phyloP scores from a whole-genome alignment of 768 basidiomycete species.

The Hericium coralloides region DNA sequence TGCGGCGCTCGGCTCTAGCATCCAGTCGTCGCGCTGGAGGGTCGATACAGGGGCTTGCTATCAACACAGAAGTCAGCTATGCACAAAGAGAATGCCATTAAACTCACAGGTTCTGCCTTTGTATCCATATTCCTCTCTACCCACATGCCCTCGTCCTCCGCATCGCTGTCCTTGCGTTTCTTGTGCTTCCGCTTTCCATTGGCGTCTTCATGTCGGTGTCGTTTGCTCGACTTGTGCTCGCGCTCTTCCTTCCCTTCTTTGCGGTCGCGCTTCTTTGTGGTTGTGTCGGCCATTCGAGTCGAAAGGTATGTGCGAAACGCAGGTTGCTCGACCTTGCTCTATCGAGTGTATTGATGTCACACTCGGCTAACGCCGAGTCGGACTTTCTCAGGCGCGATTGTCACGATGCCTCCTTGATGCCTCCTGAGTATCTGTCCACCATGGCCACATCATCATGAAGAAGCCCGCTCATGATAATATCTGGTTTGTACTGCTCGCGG shows the following conservation, averaged over 20 bases:
- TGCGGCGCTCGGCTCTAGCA: conserved; percentile 42
- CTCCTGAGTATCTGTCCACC: no score
- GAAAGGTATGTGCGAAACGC: no score
- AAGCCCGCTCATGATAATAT: no score
- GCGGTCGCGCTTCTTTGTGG: neutral
- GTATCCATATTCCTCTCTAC: conserved; percentile 80
- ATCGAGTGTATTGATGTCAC: no score
- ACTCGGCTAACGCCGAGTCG: no score
- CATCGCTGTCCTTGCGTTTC: conserved; percentile 43
- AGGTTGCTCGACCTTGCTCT: no score
- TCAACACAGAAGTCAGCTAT: conserved; percentile 16
- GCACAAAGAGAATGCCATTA: conserved; percentile 1
- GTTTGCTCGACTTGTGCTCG: conserved; percentile 46
- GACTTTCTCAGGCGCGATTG: no score
- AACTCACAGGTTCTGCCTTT: conserved; percentile 63
- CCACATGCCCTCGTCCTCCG: conserved; percentile 72
- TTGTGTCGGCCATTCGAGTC: neutral
- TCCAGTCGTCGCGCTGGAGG: conserved; percentile 78
- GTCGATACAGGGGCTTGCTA: conserved; percentile 34
- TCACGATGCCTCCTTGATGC: no score
- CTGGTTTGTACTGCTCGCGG: no score
- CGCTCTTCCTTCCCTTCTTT: conserved; percentile 20
- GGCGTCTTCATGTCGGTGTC: conserved; percentile 40
- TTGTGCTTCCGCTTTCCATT: conserved; percentile 25
- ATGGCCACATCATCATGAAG: no score